Evolutionary conservation across 495 filamentous ascomycete species (phyloP), one percentile per base, ranked within the genome.

Genomic region (Penicillium dipodomyicola): DNA sequence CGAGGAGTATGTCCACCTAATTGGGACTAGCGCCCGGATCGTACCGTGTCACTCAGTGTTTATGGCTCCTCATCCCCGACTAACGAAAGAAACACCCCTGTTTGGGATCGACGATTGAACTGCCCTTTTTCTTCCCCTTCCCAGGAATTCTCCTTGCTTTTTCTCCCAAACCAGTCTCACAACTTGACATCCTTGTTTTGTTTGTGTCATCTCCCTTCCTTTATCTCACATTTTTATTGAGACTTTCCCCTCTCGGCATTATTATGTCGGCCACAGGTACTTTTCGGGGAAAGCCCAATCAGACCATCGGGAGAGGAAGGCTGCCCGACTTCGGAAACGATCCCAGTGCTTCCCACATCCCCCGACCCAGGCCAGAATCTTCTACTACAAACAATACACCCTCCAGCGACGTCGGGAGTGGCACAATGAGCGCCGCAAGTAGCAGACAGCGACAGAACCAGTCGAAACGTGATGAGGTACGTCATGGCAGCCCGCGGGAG

Each of bases 381-480:
- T 74, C 80, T 57, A 72, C 79, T 29, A 70, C 75, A 27, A 66
- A 77, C 51, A 74, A 79, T 43, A 90, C 87, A 68, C 88, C 93
- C 52, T 61, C 67, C 19, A 83, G 74, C 53, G 76, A 79, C 59
- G 65, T 77, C 55, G 76, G 76, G 50, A 73, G 71, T 61, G 68
- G 80, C 55, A 85, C 84, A 43, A 83, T 81, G 58, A 90, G 91
- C 50, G 85, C 88, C 30, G 54, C 81, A 90, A 75, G 96, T 83
- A 81, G 88, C 87, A 74, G 75, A 64, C 67, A 97, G 86, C 82
- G 94, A 68, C 87, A 90, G 75, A 97, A 95, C 76, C 92, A 97
- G 80, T 87, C 86, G 58, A 97, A 96, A 76, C 85, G 91, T 71
- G 94, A 99, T 89, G 94, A 99, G 88, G 94, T 97, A 78, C 67